These are phyloP conservation scores for Rhodosporidiobolus odoratus DNA, from an alignment of 768 basidiomycete genomes.

Conservation along the genomic window DNA sequence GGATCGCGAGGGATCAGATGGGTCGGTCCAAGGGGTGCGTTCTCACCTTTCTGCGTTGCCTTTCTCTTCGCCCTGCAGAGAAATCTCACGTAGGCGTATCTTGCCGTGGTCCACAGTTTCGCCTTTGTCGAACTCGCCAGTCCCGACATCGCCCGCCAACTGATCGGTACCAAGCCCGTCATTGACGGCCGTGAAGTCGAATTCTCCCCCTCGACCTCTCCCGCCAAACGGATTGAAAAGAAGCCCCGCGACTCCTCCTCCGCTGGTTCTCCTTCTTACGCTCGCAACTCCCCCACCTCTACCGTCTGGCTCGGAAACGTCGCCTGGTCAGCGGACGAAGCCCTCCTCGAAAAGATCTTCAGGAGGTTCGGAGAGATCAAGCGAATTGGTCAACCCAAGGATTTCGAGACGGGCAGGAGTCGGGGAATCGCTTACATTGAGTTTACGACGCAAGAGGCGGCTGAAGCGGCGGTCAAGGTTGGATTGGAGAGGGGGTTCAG, in stretches of 20 bases:
- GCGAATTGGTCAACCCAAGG: slow-evolving; percentile 75
- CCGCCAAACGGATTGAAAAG: slow-evolving; percentile 25
- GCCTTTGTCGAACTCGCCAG: slow-evolving; percentile 47
- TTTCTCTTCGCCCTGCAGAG: no score
- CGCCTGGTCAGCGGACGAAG: slow-evolving; percentile 70
- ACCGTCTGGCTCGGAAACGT: slow-evolving; percentile 86
- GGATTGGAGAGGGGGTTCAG: slow-evolving; percentile 9
- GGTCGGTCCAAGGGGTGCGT: slow-evolving; percentile 33
- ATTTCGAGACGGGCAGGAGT: slow-evolving; percentile 76
- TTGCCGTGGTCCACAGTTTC: slow-evolving; percentile 4
- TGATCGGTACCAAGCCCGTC: slow-evolving; percentile 72
- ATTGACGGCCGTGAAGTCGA: slow-evolving; percentile 85
- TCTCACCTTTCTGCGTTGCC: background rate
- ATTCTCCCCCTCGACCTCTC: slow-evolving; percentile 66
- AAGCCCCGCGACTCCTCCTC: slow-evolving; percentile 25
- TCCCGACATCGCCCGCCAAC: slow-evolving; percentile 54
- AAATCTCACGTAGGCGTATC: no score
- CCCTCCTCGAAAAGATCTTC: slow-evolving; percentile 79
- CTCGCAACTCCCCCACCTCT: slow-evolving; percentile 3
- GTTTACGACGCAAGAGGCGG: slow-evolving; percentile 70
- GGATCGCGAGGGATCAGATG: slow-evolving; percentile 28
- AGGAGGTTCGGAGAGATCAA: slow-evolving; percentile 76
- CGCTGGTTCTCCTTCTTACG: no score
- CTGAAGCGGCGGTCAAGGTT: slow-evolving; percentile 66
- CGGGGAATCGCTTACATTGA: slow-evolving; percentile 97